Conservation (phyloP, 257 asterid species). For the Galeopsis tetrahit region DNA sequence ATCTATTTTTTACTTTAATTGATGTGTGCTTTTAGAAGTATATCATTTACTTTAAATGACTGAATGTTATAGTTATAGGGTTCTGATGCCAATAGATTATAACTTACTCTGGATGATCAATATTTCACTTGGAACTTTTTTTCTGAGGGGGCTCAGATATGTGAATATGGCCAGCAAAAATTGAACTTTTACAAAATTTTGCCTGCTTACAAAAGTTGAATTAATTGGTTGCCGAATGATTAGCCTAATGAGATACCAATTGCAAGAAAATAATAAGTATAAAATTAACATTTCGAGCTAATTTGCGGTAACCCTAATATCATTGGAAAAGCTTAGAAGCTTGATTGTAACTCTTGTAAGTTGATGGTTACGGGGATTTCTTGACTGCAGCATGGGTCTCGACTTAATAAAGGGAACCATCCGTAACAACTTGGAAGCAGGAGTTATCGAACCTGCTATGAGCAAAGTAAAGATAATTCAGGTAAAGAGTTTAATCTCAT, state of each 20-base stretch:
- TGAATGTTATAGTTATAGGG: not conserved
- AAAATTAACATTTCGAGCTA: not conserved
- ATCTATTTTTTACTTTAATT: not conserved
- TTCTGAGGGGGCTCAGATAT: not conserved
- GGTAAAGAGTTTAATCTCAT: conserved; percentile 41
- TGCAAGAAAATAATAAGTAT: not conserved
- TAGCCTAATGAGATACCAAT: not conserved
- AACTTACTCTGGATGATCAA: not conserved
- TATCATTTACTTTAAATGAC: not conserved
- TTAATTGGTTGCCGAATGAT: not conserved
- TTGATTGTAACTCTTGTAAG: not conserved
- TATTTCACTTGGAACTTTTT: not conserved
- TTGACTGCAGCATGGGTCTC: conserved; percentile 84
- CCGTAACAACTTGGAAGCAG: conserved; percentile 90
- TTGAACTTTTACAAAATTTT: not conserved
- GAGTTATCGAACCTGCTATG: conserved; percentile 98
- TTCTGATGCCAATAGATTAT: not conserved
- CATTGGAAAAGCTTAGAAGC: conserved; percentile 2
- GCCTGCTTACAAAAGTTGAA: not conserved
- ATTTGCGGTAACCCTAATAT: not conserved
- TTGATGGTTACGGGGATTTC: conserved; percentile 4
- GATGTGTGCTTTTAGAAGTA: not conserved
- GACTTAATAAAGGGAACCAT: conserved; percentile 80
- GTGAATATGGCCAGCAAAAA: conserved; percentile 8
- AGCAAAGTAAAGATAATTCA: conserved; percentile 98